A percentile compares a stretch with the other conserved stretches of the same genome.
Evolutionary conservation across 2,329 filamentous ascomycete species (phyloP).

Genomic region (Purpureocillium takamizusanense): DNA sequence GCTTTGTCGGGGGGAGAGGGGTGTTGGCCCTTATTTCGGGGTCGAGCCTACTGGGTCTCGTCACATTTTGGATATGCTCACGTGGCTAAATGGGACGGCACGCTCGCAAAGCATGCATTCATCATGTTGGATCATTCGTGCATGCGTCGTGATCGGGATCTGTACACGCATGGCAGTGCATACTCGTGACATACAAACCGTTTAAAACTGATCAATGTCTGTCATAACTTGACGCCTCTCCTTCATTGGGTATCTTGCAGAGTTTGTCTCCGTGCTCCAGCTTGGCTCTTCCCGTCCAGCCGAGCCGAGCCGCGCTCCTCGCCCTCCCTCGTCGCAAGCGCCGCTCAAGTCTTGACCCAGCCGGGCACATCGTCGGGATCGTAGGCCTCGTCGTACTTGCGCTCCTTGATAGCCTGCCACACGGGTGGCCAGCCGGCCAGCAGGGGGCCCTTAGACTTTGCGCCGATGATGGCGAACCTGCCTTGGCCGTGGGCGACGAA

Average conservation of each 20-base stretch:
- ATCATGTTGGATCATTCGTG: neutral
- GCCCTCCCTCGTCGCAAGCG: neutral
- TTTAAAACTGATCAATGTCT: neutral
- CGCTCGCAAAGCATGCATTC: slow-evolving; percentile 4
- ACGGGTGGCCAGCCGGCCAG: slow-evolving; percentile 68
- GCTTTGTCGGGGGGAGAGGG: too few species aligned
- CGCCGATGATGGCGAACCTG: slow-evolving; percentile 75
- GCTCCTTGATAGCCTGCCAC: slow-evolving; percentile 57
- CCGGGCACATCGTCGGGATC: slow-evolving; percentile 63
- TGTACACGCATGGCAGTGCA: neutral
- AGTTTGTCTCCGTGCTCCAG: too few species aligned
- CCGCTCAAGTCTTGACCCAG: slow-evolving; percentile 51
- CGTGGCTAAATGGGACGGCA: slow-evolving; percentile 2
- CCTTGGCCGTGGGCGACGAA: slow-evolving; percentile 71
- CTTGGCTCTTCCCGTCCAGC: too few species aligned
- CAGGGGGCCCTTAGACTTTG: slow-evolving; percentile 56
- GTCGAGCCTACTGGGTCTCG: too few species aligned
- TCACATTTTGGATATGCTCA: neutral
- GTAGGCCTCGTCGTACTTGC: slow-evolving; percentile 47
- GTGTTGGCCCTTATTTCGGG: too few species aligned
- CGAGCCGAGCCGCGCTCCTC: too few species aligned
- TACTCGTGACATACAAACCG: neutral
- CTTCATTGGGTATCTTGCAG: neutral
- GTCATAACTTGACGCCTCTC: too few species aligned
- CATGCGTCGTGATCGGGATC: neutral